Conservation (phyloP, 345 rosid genomes). For the Garcia nutans region DNA sequence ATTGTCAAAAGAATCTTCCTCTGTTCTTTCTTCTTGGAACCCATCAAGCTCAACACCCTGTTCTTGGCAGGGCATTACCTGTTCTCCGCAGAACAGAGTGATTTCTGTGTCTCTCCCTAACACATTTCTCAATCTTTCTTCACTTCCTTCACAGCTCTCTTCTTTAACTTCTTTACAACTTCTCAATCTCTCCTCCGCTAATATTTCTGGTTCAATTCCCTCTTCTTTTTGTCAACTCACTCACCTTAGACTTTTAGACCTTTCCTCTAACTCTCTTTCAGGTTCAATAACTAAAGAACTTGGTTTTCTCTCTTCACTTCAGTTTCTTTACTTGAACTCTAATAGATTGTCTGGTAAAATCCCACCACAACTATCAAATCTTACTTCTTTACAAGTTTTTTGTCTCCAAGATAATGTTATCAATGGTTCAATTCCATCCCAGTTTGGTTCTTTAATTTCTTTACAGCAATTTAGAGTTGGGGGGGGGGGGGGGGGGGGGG, state of each 20-base stretch:
- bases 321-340: constrained; percentile 79
- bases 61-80: constrained; percentile 87
- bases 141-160: constrained; percentile 63
- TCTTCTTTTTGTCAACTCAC: constrained; percentile 67
- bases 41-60: constrained; percentile 74
- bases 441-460: constrained; percentile 67
- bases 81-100: constrained; percentile 78
- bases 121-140: constrained; percentile 82
- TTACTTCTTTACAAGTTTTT: constrained; percentile 64
- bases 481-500: constrained; percentile 88
- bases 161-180: constrained; percentile 83
- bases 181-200: constrained; percentile 84
- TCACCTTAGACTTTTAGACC: constrained; percentile 75
- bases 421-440: constrained; percentile 82
- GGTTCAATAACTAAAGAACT: constrained; percentile 74
- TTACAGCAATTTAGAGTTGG: constrained; percentile 84
- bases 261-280: constrained; percentile 82
- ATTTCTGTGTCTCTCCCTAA: constrained; percentile 77
- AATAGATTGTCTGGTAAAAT: constrained; percentile 68
- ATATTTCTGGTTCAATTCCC: constrained; percentile 85
- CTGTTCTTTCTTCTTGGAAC: constrained; percentile 75
- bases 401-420: constrained; percentile 84
- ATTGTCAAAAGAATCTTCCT: constrained; percentile 46
- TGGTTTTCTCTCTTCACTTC: constrained; percentile 70
- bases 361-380: constrained; percentile 66